Base-by-base conservation (phyloP, 495 filamentous ascomycete genomes). In the Venustampulla echinocandica region DNA sequence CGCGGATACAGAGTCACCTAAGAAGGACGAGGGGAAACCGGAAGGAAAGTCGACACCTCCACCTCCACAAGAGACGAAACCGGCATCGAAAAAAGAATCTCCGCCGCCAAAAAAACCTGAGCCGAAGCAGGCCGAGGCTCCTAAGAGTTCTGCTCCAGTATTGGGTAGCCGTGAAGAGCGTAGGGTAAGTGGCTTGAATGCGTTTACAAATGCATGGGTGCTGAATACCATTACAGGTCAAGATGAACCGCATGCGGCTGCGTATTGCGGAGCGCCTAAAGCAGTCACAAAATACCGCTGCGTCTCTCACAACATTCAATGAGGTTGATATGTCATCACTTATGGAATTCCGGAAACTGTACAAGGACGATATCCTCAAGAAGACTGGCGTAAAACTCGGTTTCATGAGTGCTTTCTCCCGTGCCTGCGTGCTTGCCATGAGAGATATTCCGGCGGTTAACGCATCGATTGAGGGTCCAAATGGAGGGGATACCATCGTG, bases 211-310 rank as follows among this genome's bases (percentile, higher is more conserved):
- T 30, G 13, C 13, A 13, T 13, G 13, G 7, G 13, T 7, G 13
- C 13, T 30, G 27, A 14, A 17, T 2, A 0, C 19, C 10, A 27
- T 52, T 28, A 40, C 53, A 90, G 87, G 89, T 96, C 55, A 98
- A 98, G 75, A 98, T 98, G 92, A 97, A 97, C 72, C 85, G 93
- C 43, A 98, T 98, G 93, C 87, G 92, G 41, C 77, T 97, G 35
- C 80, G 92, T 17, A 98, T 97, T 52, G 87, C 92, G 17, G 92
- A 98, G 72, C 90, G 92, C 52, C 75, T 98, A 41, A 98, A 98
- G 77, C 92, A 98, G 61, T 96, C 90, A 13, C 92, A 99, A 69
- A 97, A 99, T 70, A 96, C 92, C 3, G 92, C 93, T 43, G 92
- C 92, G 25, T 95, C 92, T 13, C 69, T 99, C 42, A 97, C 92